Percentiles rank a stretch among this genome's conserved stretches.
These are phyloP conservation scores for Colletotrichum musae DNA, from an alignment of 2,329 filamentous ascomycete genomes.

Conservation along the genomic window DNA sequence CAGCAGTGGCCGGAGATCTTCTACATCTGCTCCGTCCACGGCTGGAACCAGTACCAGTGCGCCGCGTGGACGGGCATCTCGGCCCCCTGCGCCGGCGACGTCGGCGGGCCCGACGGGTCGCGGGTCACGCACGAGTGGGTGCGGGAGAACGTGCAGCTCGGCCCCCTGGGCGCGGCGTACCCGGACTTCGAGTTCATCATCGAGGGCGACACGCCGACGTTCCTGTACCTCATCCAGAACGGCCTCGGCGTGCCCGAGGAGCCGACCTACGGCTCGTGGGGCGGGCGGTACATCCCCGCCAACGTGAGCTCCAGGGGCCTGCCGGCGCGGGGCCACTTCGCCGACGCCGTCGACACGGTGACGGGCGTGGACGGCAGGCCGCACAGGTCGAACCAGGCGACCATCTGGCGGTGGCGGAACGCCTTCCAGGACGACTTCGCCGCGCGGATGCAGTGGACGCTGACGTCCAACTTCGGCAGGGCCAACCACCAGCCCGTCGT, in stretches of 20 bases:
- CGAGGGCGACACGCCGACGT: constrained; percentile 67
- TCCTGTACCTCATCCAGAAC: constrained; percentile 64
- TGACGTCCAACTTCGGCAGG: constrained; percentile 46
- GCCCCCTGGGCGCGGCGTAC: constrained; percentile 59
- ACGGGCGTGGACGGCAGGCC: constrained; percentile 47
- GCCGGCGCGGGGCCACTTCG: constrained; percentile 44
- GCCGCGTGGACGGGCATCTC: constrained; percentile 71
- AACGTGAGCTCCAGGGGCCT: constrained; percentile 47
- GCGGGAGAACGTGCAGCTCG: constrained; percentile 66
- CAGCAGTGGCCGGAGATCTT: constrained; percentile 67
- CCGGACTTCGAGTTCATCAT: constrained; percentile 64
- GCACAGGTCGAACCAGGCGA: constrained; percentile 50
- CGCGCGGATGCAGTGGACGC: constrained; percentile 57
- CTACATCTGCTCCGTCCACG: constrained; percentile 70
- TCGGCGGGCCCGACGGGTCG: constrained; percentile 61
- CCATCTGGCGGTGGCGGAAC: constrained; percentile 59
- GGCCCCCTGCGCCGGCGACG: constrained; percentile 55
- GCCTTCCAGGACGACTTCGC: constrained; percentile 60
- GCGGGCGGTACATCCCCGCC: constrained; percentile 58
- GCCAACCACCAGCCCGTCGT: constrained; percentile 63
- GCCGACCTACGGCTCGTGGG: constrained; percentile 65
- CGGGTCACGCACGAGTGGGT: constrained; percentile 67
- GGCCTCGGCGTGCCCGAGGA: constrained; percentile 61
- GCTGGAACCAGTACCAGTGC: constrained; percentile 67
- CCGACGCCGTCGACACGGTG: constrained; percentile 49